These are phyloP conservation scores for Lasiosphaeria ovina DNA, from an alignment of 495 filamentous ascomycete species.

Conservation along the genomic window DNA sequence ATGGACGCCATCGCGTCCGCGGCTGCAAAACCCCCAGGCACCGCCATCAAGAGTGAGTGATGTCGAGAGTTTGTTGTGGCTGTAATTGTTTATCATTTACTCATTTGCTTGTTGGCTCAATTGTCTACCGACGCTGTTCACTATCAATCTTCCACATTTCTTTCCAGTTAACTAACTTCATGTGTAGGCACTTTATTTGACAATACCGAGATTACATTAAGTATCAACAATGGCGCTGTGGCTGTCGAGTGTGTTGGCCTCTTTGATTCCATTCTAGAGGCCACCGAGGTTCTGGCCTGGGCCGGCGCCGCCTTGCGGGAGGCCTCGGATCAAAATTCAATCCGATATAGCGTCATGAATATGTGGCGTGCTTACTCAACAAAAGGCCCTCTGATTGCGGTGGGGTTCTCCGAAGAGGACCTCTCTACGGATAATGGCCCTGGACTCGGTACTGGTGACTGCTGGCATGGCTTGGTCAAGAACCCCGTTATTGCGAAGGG, in stretches of 20 bases:
- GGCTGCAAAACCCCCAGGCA: background rate
- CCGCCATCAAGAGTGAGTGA: background rate
- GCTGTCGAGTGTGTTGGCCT: constrained; percentile 2
- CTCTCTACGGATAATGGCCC: background rate
- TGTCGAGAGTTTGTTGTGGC: background rate
- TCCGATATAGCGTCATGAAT: background rate
- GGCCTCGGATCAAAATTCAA: background rate
- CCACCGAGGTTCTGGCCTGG: constrained; percentile 7
- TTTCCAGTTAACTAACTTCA: background rate
- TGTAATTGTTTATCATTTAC: background rate
- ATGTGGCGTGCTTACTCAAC: background rate
- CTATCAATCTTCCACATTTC: background rate
- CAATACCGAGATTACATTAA: background rate
- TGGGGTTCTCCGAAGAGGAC: constrained; percentile 6
- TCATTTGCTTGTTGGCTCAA: background rate
- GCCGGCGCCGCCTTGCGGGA: constrained; percentile 8
- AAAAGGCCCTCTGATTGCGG: background rate
- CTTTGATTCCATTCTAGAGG: constrained; percentile 13
- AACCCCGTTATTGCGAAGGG: constrained; percentile 12
- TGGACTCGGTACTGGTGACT: background rate
- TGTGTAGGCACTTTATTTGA: constrained; percentile 3
- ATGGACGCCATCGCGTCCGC: background rate
- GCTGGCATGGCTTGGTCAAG: constrained; percentile 7
- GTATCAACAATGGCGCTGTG: background rate
- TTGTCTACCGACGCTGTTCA: background rate